Evolutionary conservation across 495 filamentous ascomycete species (phyloP).

Genomic region (Articulospora tetracladia): DNA sequence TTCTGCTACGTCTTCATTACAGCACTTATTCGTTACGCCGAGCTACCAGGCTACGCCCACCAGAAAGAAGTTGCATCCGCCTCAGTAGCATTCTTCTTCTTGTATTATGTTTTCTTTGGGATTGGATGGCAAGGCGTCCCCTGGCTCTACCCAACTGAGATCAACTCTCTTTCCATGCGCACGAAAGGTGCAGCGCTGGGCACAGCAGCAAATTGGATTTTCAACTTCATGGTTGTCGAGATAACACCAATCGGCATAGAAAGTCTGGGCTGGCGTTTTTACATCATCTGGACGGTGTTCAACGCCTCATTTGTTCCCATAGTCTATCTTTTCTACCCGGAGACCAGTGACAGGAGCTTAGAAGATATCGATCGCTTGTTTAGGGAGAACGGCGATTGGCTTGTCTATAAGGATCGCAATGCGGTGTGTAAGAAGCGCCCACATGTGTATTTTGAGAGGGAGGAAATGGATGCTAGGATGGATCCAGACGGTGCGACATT

Average conservation of each 20-base stretch:
- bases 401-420: background rate
- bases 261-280: constrained; percentile 44
- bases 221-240: constrained; percentile 44
- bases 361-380: constrained; percentile 77
- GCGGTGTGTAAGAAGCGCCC: background rate
- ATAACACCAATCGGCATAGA: constrained; percentile 44
- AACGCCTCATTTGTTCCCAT: constrained; percentile 65
- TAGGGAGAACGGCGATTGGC: background rate
- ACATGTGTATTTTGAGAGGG: background rate
- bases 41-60: constrained; percentile 24
- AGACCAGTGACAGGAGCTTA: constrained; percentile 64
- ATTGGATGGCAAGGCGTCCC: constrained; percentile 37
- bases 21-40: constrained; percentile 42
- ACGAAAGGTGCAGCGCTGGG: constrained; percentile 4
- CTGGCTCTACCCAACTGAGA: constrained; percentile 27
- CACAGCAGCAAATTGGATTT: constrained; percentile 22
- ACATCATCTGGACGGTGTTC: constrained; percentile 55
- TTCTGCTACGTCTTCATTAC: constrained; percentile 57
- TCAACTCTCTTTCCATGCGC: constrained; percentile 11
- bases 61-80: constrained; percentile 29
- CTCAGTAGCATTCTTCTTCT: constrained; percentile 37
- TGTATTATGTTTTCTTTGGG: constrained; percentile 40
- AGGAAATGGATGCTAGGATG: background rate
- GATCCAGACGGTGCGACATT: background rate
- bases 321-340: constrained; percentile 71